Conservation (phyloP, 257 asterid species). For the Sherardia arvensis region DNA sequence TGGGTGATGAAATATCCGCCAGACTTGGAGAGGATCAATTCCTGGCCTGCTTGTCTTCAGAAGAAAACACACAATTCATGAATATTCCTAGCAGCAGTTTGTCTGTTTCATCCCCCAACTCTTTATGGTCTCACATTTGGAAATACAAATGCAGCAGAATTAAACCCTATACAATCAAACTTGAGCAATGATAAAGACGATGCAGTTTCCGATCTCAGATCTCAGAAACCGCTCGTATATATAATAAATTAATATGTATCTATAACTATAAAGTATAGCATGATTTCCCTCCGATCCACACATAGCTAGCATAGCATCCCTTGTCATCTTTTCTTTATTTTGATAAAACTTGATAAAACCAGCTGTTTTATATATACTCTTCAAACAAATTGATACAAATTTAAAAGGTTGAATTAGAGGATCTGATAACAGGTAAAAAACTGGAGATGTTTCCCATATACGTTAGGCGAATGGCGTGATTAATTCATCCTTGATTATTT, state of each 20-base stretch:
- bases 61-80: neutral
- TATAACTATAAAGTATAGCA: neutral
- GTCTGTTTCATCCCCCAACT: neutral
- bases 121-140: slow-evolving; percentile 13
- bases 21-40: slow-evolving; percentile 1
- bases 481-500: no score
- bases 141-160: neutral
- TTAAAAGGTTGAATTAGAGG: no score
- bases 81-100: slow-evolving; percentile 4
- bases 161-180: slow-evolving; percentile 1
- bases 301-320: no score
- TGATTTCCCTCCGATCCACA: neutral
- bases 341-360: no score
- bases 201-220: slow-evolving; percentile 1
- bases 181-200: slow-evolving; percentile 3
- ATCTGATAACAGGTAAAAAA: no score
- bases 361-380: no score
- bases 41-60: neutral
- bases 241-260: neutral
- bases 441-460: no score
- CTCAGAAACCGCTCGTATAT: neutral
- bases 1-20: neutral
- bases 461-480: no score
- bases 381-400: no score
- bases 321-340: neutral